These are phyloP conservation scores for Amanita exitialis DNA, from an alignment of 768 basidiomycete genomes.

Conservation along the genomic window DNA sequence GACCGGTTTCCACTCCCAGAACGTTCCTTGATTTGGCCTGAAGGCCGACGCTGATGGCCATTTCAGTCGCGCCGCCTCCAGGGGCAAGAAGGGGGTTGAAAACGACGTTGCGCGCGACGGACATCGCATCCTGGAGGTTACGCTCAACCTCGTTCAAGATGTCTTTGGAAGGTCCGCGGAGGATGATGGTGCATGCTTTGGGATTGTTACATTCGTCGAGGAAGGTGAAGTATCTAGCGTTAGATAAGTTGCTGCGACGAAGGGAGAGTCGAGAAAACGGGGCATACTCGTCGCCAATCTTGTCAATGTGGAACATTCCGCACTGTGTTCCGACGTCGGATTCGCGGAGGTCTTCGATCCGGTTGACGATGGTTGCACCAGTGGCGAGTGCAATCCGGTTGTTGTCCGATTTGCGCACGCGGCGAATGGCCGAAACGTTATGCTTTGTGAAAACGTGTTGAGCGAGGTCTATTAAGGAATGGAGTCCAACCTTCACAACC, in stretches of 20 bases:
- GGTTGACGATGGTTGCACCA: slow-evolving; percentile 95
- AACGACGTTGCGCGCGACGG: slow-evolving; percentile 92
- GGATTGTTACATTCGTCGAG: slow-evolving; percentile 84
- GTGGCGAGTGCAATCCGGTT: slow-evolving; percentile 95
- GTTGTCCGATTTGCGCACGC: slow-evolving; percentile 98
- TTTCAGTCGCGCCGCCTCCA: slow-evolving; percentile 95
- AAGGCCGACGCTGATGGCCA: slow-evolving; percentile 89
- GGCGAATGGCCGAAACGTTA: slow-evolving; percentile 86
- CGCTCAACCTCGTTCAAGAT: slow-evolving; percentile 97
- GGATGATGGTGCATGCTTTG: slow-evolving; percentile 96
- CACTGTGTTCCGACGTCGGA: slow-evolving; percentile 87
- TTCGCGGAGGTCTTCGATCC: slow-evolving; percentile 89
- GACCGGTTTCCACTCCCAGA: slow-evolving; percentile 85
- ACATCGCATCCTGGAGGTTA: slow-evolving; percentile 96
- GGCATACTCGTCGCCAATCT: slow-evolving; percentile 87
- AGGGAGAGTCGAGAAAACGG: slow-evolving; percentile 10
- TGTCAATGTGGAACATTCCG: slow-evolving; percentile 94
- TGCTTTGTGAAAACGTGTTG: slow-evolving; percentile 84
- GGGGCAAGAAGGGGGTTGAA: slow-evolving; percentile 94
- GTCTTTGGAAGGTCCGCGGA: slow-evolving; percentile 96
- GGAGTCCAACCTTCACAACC: not conserved
- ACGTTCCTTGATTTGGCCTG: slow-evolving; percentile 66
- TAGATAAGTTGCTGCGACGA: not conserved
- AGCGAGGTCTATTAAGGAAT: slow-evolving; percentile 58
- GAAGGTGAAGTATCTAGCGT: slow-evolving; percentile 86